Percentiles rank a stretch among this genome's conserved stretches.
phyloP scores from a whole-genome alignment of 306 rosid genomes.

The Pterocarpus macrocarpus region DNA sequence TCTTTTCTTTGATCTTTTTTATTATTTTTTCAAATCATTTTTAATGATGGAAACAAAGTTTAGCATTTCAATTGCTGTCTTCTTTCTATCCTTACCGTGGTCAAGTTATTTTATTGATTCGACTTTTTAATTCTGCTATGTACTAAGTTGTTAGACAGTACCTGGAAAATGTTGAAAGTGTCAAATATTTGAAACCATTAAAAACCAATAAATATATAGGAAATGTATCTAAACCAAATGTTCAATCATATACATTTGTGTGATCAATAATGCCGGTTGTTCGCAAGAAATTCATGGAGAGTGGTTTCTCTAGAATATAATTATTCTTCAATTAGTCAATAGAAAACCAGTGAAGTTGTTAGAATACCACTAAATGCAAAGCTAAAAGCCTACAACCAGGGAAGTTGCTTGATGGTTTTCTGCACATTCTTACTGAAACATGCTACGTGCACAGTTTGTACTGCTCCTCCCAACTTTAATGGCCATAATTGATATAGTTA shows the following conservation, averaged over 20 bases:
- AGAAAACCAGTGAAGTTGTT: too few species aligned
- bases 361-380: background rate
- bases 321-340: background rate
- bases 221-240: constrained; percentile 30
- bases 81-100: background rate
- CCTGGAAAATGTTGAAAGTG: constrained; percentile 22
- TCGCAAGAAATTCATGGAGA: constrained; percentile 22
- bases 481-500: background rate
- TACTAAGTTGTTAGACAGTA: background rate
- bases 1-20: background rate
- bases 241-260: background rate
- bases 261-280: constrained; percentile 12
- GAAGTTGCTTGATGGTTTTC: background rate
- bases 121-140: background rate
- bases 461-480: background rate
- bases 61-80: background rate
- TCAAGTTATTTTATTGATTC: constrained; percentile 13
- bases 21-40: background rate
- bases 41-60: background rate
- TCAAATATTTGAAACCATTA: constrained; percentile 24
- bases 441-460: background rate
- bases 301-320: constrained; percentile 34
- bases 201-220: constrained; percentile 28
- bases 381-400: background rate
- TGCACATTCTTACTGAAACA: background rate